These are phyloP conservation scores for Rhododendron ferrugineum DNA, from an alignment of 148 eudicot species.

Conservation along the genomic window DNA sequence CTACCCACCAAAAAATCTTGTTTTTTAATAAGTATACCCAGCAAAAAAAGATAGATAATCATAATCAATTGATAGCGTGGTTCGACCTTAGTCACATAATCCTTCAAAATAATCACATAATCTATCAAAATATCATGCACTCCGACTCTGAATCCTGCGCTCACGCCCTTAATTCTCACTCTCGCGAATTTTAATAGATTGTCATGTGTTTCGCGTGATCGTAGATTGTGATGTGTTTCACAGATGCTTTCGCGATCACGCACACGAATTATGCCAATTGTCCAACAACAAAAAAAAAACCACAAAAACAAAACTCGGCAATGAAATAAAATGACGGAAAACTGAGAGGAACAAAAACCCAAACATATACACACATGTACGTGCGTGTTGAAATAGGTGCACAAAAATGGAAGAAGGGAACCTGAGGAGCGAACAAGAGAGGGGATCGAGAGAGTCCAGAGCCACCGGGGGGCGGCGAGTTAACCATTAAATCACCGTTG, in stretches of 20 bases:
- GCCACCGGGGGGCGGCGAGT: conserved; percentile 45
- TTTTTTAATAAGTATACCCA: not conserved
- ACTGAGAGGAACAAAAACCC: not conserved
- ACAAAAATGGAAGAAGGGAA: not conserved
- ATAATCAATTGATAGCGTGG: not conserved
- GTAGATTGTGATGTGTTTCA: not conserved
- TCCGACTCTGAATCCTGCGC: not conserved
- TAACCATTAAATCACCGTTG: conserved; percentile 31
- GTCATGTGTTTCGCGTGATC: not conserved
- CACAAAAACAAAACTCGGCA: not conserved
- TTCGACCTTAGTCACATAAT: not conserved
- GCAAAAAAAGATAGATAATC: not conserved
- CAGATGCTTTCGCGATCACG: not conserved
- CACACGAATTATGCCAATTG: not conserved
- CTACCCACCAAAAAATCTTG: not conserved
- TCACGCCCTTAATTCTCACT: too few species aligned
- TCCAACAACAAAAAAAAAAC: not conserved
- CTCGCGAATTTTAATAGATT: too few species aligned
- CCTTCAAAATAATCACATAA: not conserved
- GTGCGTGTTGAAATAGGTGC: not conserved
- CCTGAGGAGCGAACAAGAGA: conserved; percentile 64
- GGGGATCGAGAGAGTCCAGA: conserved; percentile 46
- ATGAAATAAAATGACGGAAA: not conserved
- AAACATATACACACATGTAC: not conserved
- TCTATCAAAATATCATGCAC: not conserved